Conservation (phyloP, 139 green algal genomes). For the Volvox africanus region DNA sequence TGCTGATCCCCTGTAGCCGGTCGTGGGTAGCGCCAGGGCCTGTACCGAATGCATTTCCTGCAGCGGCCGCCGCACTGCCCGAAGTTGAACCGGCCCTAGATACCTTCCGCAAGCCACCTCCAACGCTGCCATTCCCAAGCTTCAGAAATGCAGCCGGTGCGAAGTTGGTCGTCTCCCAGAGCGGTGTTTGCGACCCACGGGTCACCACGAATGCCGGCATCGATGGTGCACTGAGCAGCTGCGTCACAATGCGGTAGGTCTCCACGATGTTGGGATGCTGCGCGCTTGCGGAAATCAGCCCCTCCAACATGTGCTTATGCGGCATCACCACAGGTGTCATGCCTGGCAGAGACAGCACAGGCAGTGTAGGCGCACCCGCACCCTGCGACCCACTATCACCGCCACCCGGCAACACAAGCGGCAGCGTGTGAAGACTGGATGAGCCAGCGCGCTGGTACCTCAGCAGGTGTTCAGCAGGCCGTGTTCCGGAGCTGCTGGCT, state of each 20-base stretch:
- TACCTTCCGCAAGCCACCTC: neutral
- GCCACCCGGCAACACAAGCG: neutral
- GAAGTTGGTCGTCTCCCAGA: slow-evolving; percentile 39
- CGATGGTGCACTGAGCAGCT: slow-evolving; percentile 7
- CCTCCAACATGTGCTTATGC: slow-evolving; percentile 51
- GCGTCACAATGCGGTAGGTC: slow-evolving; percentile 49
- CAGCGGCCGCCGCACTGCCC: no score
- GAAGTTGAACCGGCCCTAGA: no score
- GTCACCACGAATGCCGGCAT: slow-evolving; percentile 41
- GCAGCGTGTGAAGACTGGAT: slow-evolving; percentile 17
- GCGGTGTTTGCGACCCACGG: slow-evolving; percentile 26
- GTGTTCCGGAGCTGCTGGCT: neutral
- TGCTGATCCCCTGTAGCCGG: no score
- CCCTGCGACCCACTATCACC: neutral
- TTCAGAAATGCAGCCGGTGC: neutral
- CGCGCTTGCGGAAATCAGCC: slow-evolving; percentile 21
- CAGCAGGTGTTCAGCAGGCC: slow-evolving; percentile 6
- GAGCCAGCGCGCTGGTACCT: slow-evolving; percentile 41
- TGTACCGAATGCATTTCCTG: no score
- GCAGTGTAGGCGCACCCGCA: neutral
- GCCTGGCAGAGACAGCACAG: slow-evolving; percentile 11
- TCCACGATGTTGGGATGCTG: slow-evolving; percentile 52
- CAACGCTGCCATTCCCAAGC: neutral
- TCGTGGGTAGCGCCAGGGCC: no score
- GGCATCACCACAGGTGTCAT: slow-evolving; percentile 31